Percentiles rank a stretch among this genome's conserved stretches.
Conservation (phyloP, 805 yeast species). For the Metschnikowia santaceciliae region DNA sequence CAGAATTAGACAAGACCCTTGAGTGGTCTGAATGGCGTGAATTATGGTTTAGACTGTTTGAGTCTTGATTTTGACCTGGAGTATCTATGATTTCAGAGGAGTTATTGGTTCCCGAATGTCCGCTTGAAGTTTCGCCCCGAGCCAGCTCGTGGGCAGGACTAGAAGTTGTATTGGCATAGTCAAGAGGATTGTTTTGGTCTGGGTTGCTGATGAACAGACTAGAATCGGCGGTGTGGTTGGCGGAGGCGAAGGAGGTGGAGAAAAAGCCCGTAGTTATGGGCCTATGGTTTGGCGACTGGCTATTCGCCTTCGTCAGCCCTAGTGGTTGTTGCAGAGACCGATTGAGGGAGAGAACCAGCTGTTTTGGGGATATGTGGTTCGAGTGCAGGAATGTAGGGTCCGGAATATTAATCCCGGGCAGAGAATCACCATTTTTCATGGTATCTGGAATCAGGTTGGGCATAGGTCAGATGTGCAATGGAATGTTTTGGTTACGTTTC, state of each 20-base stretch:
- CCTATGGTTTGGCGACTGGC: background rate
- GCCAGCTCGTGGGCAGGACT: slow-evolving; percentile 3
- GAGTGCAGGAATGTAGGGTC: too few species aligned
- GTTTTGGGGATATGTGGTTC: too few species aligned
- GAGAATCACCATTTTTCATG: background rate
- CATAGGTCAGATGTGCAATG: background rate
- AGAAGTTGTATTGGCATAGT: background rate
- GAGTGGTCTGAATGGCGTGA: background rate
- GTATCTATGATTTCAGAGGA: too few species aligned
- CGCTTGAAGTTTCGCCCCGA: background rate
- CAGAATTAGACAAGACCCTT: background rate
- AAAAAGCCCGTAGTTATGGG: background rate
- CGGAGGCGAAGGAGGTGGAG: background rate
- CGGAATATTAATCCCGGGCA: background rate
- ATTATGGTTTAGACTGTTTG: too few species aligned
- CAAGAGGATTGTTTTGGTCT: background rate
- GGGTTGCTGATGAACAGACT: slow-evolving; percentile 19
- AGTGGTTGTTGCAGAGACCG: background rate
- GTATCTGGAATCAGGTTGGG: background rate
- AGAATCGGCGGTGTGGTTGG: slow-evolving; percentile 12
- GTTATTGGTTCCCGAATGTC: too few species aligned
- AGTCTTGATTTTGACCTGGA: too few species aligned
- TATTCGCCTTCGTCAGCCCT: background rate
- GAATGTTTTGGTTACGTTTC: slow-evolving; percentile 1
- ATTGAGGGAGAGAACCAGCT: background rate